Evolutionary conservation across 2,329 filamentous ascomycete genomes (phyloP).

Genomic region (Neonectria hederae): DNA sequence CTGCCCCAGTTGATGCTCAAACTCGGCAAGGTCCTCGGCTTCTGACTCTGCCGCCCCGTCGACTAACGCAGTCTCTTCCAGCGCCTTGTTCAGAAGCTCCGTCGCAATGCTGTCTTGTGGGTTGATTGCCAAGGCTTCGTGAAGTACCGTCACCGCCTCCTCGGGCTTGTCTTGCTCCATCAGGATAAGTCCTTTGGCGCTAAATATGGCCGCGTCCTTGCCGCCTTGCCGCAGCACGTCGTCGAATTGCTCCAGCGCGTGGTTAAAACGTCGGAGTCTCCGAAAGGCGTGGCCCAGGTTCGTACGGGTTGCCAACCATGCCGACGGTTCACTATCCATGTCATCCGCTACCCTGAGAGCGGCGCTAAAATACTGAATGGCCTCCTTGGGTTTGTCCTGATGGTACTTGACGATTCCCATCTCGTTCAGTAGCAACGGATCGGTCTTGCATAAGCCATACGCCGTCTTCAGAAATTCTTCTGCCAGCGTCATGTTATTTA

Average conservation of each 20-base stretch:
- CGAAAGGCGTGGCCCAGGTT: slow-evolving; percentile 92
- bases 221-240: slow-evolving; percentile 85
- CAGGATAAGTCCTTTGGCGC: slow-evolving; percentile 83
- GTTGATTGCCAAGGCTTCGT: slow-evolving; percentile 82
- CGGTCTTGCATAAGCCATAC: slow-evolving; percentile 81
- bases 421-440: slow-evolving; percentile 93
- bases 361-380: slow-evolving; percentile 79
- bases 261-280: slow-evolving; percentile 72
- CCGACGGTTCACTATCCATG: slow-evolving; percentile 82
- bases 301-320: slow-evolving; percentile 84
- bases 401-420: slow-evolving; percentile 97
- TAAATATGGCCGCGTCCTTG: slow-evolving; percentile 81
- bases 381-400: slow-evolving; percentile 79
- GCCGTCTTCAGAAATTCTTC: slow-evolving; percentile 95
- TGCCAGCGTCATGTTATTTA: slow-evolving; percentile 93
- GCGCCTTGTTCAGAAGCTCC: slow-evolving; percentile 77
- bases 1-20: slow-evolving; percentile 63
- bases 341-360: slow-evolving; percentile 82
- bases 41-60: slow-evolving; percentile 58
- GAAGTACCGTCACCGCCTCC: slow-evolving; percentile 82
- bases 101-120: slow-evolving; percentile 85
- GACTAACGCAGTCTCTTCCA: slow-evolving; percentile 67
- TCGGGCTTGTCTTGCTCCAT: slow-evolving; percentile 79
- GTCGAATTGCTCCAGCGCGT: slow-evolving; percentile 84
- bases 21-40: slow-evolving; percentile 56